Evolutionary conservation across 306 rosid species (phyloP).

Genomic region (Chamaecrista fasciculata): DNA sequence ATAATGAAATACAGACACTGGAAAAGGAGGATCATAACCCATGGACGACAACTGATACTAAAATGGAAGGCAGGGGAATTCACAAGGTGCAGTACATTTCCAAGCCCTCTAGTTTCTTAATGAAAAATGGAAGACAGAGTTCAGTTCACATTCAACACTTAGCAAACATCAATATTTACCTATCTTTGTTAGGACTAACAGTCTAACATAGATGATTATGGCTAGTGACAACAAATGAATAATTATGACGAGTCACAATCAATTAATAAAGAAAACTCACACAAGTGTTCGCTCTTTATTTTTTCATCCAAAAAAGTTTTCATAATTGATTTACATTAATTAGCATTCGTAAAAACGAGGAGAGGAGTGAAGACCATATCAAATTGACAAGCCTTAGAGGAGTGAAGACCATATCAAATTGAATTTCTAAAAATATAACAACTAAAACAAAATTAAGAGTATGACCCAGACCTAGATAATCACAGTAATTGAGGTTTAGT

Average conservation of each 20-base stretch:
- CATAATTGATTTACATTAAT: not conserved
- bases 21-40: not conserved
- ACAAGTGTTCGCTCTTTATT: not conserved
- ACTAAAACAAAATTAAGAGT: not conserved
- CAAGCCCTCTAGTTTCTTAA: not conserved
- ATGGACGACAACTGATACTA: not conserved
- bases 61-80: not conserved
- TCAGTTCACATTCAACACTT: not conserved
- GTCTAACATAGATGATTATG: too few relatives aligned
- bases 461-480: too few relatives aligned
- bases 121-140: not conserved
- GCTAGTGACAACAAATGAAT: too few relatives aligned
- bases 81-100: not conserved
- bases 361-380: too few relatives aligned
- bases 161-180: constrained; percentile 1
- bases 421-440: too few relatives aligned
- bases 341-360: not conserved
- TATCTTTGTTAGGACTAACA: not conserved
- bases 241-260: too few relatives aligned
- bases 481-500: not conserved
- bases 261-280: not conserved
- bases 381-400: not conserved
- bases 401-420: not conserved
- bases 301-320: not conserved
- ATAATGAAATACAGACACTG: not conserved